phyloP scores from a whole-genome alignment of 2,329 filamentous ascomycete species.

The Botrytis sinoallii region DNA sequence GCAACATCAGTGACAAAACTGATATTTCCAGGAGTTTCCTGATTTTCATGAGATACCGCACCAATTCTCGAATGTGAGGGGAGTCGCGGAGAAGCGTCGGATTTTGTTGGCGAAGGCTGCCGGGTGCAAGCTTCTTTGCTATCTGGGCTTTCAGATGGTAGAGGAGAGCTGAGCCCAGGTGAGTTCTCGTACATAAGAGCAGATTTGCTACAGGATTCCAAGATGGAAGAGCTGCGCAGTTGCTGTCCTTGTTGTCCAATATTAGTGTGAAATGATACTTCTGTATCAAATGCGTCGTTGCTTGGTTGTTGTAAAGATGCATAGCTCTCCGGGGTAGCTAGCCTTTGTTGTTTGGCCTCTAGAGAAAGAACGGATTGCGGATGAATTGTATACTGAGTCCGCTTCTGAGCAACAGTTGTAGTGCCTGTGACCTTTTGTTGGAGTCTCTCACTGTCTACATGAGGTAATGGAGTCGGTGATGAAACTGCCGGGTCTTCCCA shows the following conservation, averaged over 20 bases:
- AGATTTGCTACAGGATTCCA: neutral
- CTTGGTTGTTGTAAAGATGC: neutral
- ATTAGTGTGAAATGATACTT: slow-evolving; percentile 3
- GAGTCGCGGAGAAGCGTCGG: neutral
- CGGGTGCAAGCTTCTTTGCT: neutral
- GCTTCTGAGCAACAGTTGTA: neutral
- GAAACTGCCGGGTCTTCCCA: slow-evolving; percentile 31
- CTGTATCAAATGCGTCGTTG: neutral
- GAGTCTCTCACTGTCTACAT: neutral
- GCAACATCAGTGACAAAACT: slow-evolving; percentile 35
- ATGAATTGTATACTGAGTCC: neutral
- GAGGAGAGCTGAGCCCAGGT: neutral
- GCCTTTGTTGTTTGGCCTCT: neutral
- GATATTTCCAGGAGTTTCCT: slow-evolving; percentile 20
- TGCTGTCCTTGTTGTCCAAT: slow-evolving; percentile 6
- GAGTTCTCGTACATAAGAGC: neutral
- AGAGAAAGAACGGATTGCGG: neutral
- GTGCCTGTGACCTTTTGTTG: neutral
- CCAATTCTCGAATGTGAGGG: neutral
- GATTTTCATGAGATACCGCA: neutral
- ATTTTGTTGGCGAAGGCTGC: neutral
- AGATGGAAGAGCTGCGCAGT: neutral
- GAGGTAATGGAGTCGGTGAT: slow-evolving; percentile 33
- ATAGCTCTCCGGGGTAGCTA: neutral
- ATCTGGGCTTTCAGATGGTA: neutral